phyloP scores from a whole-genome alignment of 192 early-diverging fungal species.

The Backusella luteola region DNA sequence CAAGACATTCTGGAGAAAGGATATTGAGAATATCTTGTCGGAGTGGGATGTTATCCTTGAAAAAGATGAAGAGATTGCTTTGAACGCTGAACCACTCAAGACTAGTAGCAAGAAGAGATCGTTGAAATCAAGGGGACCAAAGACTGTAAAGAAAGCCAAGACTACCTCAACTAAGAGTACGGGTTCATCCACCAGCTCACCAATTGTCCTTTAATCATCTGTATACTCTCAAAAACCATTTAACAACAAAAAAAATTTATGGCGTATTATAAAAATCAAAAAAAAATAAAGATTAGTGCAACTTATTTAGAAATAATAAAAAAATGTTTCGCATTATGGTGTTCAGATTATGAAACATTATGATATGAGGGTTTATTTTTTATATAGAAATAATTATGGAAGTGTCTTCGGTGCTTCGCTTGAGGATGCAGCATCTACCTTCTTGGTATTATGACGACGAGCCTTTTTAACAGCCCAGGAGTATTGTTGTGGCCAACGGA shows the following conservation, averaged over 20 bases:
- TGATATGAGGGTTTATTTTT: not conserved
- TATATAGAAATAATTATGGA: not conserved
- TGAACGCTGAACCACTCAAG: constrained; percentile 11
- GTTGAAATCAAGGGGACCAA: not conserved
- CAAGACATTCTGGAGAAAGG: constrained; percentile 78
- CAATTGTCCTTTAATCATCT: not conserved
- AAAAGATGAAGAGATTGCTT: constrained; percentile 19
- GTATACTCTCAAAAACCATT: not conserved
- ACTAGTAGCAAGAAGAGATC: constrained; percentile 6
- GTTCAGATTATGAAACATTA: not conserved
- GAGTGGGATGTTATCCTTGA: constrained; percentile 66
- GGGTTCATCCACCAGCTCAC: not conserved
- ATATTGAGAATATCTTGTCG: constrained; percentile 82
- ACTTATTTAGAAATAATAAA: not conserved
- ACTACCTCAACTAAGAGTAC: not conserved
- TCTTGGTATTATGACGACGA: not conserved
- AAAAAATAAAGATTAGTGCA: not conserved
- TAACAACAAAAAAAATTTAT: not conserved
- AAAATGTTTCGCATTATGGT: not conserved
- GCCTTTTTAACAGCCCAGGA: constrained; percentile 12
- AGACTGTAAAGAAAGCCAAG: not conserved
- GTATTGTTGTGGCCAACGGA: constrained; percentile 61
- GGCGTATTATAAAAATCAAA: not conserved
- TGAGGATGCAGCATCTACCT: not conserved
- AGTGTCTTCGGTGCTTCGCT: not conserved